Conservation (phyloP, 2,329 filamentous ascomycete species). For the Hyphodiscus sp. region DNA sequence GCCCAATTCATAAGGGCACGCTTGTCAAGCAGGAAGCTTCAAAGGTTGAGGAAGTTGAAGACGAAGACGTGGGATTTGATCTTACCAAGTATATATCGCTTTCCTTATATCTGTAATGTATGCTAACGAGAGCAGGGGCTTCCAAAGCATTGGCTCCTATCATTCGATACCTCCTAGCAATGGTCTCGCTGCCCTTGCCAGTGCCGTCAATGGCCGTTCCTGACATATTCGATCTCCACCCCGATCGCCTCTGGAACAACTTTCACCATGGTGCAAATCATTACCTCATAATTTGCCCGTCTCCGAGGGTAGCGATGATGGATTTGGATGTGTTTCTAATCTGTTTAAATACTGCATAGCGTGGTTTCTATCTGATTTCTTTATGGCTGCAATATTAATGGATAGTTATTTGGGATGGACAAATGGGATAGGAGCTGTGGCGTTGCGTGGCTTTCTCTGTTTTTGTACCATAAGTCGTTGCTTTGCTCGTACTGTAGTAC, state of each 20-base stretch:
- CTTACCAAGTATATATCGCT: slow-evolving; percentile 23
- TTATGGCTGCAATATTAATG: not conserved
- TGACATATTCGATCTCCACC: not conserved
- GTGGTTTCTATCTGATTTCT: not conserved
- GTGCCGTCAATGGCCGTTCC: not conserved
- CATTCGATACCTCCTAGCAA: slow-evolving; percentile 34
- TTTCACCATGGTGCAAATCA: not conserved
- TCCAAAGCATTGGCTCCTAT: slow-evolving; percentile 59
- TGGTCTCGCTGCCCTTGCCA: not conserved
- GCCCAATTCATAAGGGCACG: slow-evolving; percentile 22
- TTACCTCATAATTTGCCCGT: not conserved
- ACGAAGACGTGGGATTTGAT: slow-evolving; percentile 28
- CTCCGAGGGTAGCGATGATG: not conserved
- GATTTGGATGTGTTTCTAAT: not conserved
- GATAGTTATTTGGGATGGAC: no score
- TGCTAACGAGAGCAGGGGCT: slow-evolving; percentile 37
- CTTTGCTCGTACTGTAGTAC: not conserved
- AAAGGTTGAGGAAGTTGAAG: slow-evolving; percentile 23
- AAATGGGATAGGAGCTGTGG: not conserved
- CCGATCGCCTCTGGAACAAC: not conserved
- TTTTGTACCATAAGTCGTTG: not conserved
- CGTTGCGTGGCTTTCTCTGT: not conserved
- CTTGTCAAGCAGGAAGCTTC: slow-evolving; percentile 16
- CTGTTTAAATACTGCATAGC: not conserved
- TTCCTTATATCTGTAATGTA: not conserved